Base-by-base conservation (phyloP, 495 filamentous ascomycete genomes). In the Penicillium alfredii region DNA sequence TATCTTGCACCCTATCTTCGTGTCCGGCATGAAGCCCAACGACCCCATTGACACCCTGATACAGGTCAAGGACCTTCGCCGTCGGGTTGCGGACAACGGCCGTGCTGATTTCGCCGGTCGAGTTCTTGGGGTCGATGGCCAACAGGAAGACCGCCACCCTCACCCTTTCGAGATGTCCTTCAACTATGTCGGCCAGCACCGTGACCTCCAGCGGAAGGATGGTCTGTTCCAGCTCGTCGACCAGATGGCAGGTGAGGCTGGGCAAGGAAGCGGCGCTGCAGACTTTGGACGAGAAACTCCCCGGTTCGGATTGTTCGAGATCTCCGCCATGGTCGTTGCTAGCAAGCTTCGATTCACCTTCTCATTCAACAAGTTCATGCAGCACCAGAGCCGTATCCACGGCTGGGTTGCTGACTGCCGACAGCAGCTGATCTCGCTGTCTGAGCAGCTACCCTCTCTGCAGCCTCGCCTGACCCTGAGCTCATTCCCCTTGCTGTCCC, bases 91-190 rank as follows among this genome's bases (percentile, higher is more conserved):
- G 6, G 63, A 64, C 27, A 76, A 76, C 44, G 74, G 74, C 9
- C 54, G 69, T 16, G 60, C 66, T 4, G 67, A 71, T 31, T 78
- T 76, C 40, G 65, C 61, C 1, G 58, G 55, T 19, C 67, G 73
- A 6, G 63, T 76, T 16, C 60, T 77, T 21, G 60, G 65, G 1
- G 49, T 60, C 3, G 68, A 68, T 18, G 46, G 38, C 0, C 45
- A 61, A 3, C 61, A 71, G 23, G 44, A 45, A 18, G 69, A 68
- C 25, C 39, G 50, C 14, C 53, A 65, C 10, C 73, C 72, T 3
- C 75, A 66, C 55, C 81, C 81, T 4, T 73, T 85, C 42, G 83
- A 86, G 55, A 73, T 86, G 23, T 73, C 74, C 2, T 84, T 86
- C 55, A 83, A 80, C 45, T 85, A 86, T 42, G 67, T 80, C 8